Evolutionary conservation across 257 asterid genomes (phyloP).

Genomic region (Verbena officinalis): DNA sequence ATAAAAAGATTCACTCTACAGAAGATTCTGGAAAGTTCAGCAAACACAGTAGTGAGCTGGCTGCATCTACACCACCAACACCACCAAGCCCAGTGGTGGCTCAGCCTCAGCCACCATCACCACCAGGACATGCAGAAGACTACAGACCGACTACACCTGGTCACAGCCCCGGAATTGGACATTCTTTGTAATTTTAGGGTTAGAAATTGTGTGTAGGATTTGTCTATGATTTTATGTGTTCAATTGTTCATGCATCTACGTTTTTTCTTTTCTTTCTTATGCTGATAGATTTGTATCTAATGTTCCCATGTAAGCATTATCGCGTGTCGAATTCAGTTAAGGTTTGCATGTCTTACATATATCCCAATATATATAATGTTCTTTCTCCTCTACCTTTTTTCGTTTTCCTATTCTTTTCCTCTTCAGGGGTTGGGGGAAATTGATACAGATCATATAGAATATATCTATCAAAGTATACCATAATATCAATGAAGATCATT

Average conservation of each 20-base stretch:
- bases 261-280: background rate
- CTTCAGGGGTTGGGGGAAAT: background rate
- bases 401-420: background rate
- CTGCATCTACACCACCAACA: constrained; percentile 18
- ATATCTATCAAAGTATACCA: background rate
- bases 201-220: background rate
- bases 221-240: constrained; percentile 15
- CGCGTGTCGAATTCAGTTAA: background rate
- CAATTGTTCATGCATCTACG: constrained; percentile 20
- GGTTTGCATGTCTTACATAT: background rate
- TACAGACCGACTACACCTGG: constrained; percentile 68
- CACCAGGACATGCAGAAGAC: constrained; percentile 58
- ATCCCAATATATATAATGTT: background rate
- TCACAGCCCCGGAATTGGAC: constrained; percentile 70
- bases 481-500: background rate
- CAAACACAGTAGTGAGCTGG: constrained; percentile 6
- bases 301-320: constrained; percentile 1
- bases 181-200: constrained; percentile 32
- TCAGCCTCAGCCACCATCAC: constrained; percentile 42
- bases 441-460: background rate
- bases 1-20: background rate
- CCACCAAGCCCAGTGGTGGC: constrained; percentile 27
- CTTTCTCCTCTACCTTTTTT: background rate
- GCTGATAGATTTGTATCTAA: constrained; percentile 6
- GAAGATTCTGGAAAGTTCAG: background rate